phyloP scores from a whole-genome alignment of 192 early-diverging fungal species.

The Entomortierella chlamydospora region DNA sequence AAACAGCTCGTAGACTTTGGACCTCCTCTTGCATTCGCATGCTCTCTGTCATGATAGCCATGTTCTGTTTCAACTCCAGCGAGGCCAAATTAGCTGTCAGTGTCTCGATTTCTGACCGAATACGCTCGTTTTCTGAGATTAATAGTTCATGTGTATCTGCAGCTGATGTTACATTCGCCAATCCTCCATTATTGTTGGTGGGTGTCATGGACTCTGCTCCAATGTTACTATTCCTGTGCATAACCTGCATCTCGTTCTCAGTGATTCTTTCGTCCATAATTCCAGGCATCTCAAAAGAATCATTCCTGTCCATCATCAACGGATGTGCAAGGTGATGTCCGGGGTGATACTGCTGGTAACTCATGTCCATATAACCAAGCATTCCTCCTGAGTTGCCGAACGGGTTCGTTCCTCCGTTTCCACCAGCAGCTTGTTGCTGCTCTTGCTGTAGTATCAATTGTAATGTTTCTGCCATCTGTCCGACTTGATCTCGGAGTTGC shows the following conservation, averaged over 20 bases:
- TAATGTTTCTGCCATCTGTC: constrained; percentile 43
- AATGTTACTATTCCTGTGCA: constrained; percentile 32
- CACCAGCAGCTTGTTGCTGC: constrained; percentile 19
- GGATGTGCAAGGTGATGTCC: neutral
- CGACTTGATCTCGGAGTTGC: constrained; percentile 45
- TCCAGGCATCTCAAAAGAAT: constrained; percentile 9
- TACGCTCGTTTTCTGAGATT: constrained; percentile 62
- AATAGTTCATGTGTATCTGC: constrained; percentile 55
- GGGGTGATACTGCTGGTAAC: constrained; percentile 8
- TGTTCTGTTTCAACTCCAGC: constrained; percentile 75
- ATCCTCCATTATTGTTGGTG: constrained; percentile 2
- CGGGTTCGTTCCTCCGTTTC: neutral
- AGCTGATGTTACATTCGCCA: neutral
- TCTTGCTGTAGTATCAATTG: constrained; percentile 37
- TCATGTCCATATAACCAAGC: constrained; percentile 33
- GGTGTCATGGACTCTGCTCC: constrained; percentile 38
- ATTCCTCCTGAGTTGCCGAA: constrained; percentile 13
- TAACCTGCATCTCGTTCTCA: constrained; percentile 16
- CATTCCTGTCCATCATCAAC: constrained; percentile 1
- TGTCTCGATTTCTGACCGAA: constrained; percentile 67
- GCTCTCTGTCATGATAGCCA: constrained; percentile 75
- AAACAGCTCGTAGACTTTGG: constrained; percentile 70
- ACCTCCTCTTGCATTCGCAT: constrained; percentile 76
- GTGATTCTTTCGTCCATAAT: constrained; percentile 3
- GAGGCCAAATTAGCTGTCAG: constrained; percentile 65